Percentiles rank a stretch among this genome's conserved stretches.
phyloP scores from a whole-genome alignment of 805 yeast genomes.

The Tetrapisispora namnaoensis region DNA sequence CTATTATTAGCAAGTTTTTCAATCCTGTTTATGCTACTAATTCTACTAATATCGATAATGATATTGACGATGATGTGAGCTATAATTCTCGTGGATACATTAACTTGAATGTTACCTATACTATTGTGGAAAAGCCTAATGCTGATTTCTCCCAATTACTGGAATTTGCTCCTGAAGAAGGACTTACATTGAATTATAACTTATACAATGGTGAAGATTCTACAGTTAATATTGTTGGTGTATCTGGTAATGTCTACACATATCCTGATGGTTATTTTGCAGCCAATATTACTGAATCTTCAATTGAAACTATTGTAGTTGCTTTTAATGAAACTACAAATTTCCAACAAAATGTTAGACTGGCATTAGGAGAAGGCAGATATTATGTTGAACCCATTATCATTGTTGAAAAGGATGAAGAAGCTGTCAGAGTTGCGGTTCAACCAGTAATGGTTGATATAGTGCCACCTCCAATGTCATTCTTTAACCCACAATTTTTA shows the following conservation, averaged over 20 bases:
- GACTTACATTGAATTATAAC: slow-evolving; percentile 40
- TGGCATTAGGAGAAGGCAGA: slow-evolving; percentile 47
- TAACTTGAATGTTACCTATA: slow-evolving; percentile 41
- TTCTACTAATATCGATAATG: not conserved
- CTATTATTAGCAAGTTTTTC: not conserved
- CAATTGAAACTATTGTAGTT: slow-evolving; percentile 50
- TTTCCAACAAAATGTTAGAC: slow-evolving; percentile 51
- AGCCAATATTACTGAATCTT: slow-evolving; percentile 56
- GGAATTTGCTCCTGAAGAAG: slow-evolving; percentile 44
- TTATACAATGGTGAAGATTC: slow-evolving; percentile 45
- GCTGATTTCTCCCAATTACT: slow-evolving; percentile 30
- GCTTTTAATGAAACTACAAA: slow-evolving; percentile 38
- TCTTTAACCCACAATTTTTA: slow-evolving; percentile 64
- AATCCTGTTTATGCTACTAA: not conserved
- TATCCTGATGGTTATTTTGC: slow-evolving; percentile 41
- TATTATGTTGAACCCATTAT: slow-evolving; percentile 53
- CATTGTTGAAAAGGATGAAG: slow-evolving; percentile 41
- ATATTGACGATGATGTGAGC: not conserved
- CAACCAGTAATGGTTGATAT: slow-evolving; percentile 49
- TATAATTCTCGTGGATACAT: slow-evolving; percentile 7
- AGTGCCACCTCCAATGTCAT: slow-evolving; percentile 54
- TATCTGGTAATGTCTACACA: slow-evolving; percentile 55
- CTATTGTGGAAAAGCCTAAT: slow-evolving; percentile 37
- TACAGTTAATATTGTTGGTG: slow-evolving; percentile 48
- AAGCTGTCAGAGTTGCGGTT: slow-evolving; percentile 46